Percentiles rank a stretch among this genome's conserved stretches.
These are phyloP conservation scores for Trichosporon coremiiforme DNA, from an alignment of 1,284 basidiomycete species.

Conservation along the genomic window DNA sequence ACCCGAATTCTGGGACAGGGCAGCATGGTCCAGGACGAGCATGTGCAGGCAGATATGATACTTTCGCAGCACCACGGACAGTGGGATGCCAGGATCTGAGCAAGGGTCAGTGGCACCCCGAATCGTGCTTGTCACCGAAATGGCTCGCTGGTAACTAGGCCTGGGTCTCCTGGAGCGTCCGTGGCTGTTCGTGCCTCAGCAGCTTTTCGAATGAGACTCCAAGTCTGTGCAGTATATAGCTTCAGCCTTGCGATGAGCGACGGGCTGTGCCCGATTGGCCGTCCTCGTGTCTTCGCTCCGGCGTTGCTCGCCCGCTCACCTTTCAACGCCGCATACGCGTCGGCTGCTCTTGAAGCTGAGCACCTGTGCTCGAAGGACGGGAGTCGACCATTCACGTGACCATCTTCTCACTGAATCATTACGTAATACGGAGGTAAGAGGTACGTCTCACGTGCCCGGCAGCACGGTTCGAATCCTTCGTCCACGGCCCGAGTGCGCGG, in stretches of 20 bases:
- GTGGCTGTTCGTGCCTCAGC: neutral
- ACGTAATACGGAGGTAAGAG: neutral
- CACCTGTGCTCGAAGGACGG: too few relatives aligned
- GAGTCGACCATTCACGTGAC: neutral
- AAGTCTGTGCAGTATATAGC: neutral
- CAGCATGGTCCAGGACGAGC: neutral
- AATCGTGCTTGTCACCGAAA: neutral
- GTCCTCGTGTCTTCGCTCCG: neutral
- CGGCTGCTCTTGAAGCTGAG: too few relatives aligned
- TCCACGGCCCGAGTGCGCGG: too few relatives aligned
- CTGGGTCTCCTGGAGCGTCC: too few relatives aligned
- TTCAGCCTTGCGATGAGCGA: neutral
- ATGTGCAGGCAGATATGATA: neutral
- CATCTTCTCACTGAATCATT: neutral
- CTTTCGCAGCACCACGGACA: neutral
- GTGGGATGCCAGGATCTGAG: neutral
- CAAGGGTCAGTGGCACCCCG: conserved; percentile 1
- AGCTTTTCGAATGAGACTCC: neutral
- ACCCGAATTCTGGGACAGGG: neutral
- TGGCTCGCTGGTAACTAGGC: neutral
- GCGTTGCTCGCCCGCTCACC: neutral
- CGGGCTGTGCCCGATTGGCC: neutral
- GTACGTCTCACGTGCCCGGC: neutral
- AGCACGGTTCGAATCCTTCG: neutral
- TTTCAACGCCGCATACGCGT: too few relatives aligned